Conservation (phyloP, 768 basidiomycete genomes). For the Lepiota venenata region DNA sequence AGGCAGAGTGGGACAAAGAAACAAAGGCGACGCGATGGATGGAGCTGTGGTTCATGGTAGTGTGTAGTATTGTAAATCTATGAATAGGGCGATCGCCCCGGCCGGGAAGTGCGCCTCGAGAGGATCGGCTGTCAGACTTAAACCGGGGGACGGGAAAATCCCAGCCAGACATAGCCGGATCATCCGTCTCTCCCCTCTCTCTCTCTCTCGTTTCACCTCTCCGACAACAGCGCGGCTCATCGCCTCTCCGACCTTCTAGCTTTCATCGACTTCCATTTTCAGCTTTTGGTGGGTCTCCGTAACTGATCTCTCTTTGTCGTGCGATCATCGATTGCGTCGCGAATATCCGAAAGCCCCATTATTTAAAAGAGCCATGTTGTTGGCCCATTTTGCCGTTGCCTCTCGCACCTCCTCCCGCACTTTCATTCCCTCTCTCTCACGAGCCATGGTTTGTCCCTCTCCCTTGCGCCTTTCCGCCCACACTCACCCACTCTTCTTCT, state of each 20-base stretch:
- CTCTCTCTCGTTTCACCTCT: conserved; percentile 2
- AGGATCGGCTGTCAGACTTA: background rate
- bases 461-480: background rate
- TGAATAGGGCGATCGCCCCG: conserved; percentile 17
- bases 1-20: conserved; percentile 33
- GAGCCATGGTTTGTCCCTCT: conserved; percentile 48
- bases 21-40: conserved; percentile 46
- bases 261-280: background rate
- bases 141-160: background rate
- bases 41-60: conserved; percentile 76
- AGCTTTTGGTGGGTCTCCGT: background rate
- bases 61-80: conserved; percentile 62
- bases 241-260: background rate
- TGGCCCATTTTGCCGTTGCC: conserved; percentile 39
- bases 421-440: conserved; percentile 34
- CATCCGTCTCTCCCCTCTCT: conserved; percentile 14
- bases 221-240: conserved; percentile 3
- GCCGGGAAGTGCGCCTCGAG: background rate
- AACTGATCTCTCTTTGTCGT: conserved; percentile 30
- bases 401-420: conserved; percentile 38
- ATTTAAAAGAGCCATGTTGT: conserved; percentile 37
- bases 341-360: conserved; percentile 18
- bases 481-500: background rate
- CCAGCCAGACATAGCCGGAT: conserved; percentile 20
- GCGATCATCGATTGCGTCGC: conserved; percentile 33